Evolutionary conservation across 202 grass and related monocot species (phyloP).

Genomic region (Brachypodium distachyon): DNA sequence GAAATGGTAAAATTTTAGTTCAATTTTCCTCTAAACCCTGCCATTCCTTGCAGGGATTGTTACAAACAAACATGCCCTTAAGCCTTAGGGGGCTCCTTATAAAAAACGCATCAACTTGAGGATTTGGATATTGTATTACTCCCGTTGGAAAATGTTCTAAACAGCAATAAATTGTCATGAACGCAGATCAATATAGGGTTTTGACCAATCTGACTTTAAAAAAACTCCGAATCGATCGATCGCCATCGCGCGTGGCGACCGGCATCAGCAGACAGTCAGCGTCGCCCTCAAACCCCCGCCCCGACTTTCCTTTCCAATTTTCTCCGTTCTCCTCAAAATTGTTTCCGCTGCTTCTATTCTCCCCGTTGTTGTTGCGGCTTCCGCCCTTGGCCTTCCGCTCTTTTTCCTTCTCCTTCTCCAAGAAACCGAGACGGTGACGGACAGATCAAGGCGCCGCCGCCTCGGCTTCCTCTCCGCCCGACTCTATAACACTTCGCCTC

Average conservation of each 20-base stretch:
- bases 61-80: no score
- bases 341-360: neutral
- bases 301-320: neutral
- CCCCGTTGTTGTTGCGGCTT: neutral
- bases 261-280: neutral
- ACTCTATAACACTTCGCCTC: neutral
- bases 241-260: neutral
- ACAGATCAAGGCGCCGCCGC: constrained; percentile 7
- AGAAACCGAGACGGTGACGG: constrained; percentile 7
- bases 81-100: no score
- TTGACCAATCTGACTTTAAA: no score
- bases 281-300: neutral
- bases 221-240: neutral
- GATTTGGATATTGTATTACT: no score
- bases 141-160: no score
- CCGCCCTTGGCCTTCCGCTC: neutral
- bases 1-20: no score
- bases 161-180: no score
- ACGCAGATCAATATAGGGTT: no score
- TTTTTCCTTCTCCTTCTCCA: neutral
- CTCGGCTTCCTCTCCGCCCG: neutral
- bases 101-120: no score
- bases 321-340: neutral
- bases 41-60: no score
- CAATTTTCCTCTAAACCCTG: no score